Evolutionary conservation across 192 early-diverging fungal genomes (phyloP).

Genomic region (Cladochytrium replicatum): DNA sequence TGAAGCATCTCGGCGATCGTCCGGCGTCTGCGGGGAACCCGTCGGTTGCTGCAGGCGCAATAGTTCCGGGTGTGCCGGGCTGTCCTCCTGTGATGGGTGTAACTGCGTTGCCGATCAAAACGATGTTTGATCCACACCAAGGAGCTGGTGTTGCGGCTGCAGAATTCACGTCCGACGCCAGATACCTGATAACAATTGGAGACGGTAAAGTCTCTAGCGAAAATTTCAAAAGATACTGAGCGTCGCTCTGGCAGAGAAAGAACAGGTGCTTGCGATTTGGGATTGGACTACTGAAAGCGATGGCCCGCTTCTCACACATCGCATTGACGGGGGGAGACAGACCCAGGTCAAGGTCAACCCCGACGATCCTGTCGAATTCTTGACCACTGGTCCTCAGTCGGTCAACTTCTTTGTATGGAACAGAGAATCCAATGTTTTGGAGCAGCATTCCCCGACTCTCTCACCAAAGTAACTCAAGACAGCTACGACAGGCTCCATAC

Average conservation of each 20-base stretch:
- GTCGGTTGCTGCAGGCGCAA: conserved; percentile 2
- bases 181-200: conserved; percentile 44
- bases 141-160: conserved; percentile 30
- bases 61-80: conserved; percentile 5
- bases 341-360: conserved; percentile 35
- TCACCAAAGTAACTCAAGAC: background rate
- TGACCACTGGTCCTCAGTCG: conserved; percentile 26
- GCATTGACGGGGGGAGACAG: conserved; percentile 30
- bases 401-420: conserved; percentile 40
- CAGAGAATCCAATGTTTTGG: conserved; percentile 12
- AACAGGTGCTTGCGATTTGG: conserved; percentile 41
- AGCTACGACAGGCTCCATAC: background rate
- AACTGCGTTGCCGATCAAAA: conserved; percentile 43
- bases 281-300: conserved; percentile 41
- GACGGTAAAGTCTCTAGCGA: conserved; percentile 21
- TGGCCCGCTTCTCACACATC: conserved; percentile 19
- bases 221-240: conserved; percentile 1
- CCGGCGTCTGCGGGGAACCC: conserved; percentile 1
- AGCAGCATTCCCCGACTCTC: conserved; percentile 18
- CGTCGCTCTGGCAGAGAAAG: conserved; percentile 12
- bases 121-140: conserved; percentile 41
- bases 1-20: conserved; percentile 7
- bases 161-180: conserved; percentile 35
- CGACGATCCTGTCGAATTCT: conserved; percentile 32
- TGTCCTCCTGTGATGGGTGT: background rate